Evolutionary conservation across 176 grass and related monocot species (phyloP).

Genomic region (Cenchrus fungigraminus): DNA sequence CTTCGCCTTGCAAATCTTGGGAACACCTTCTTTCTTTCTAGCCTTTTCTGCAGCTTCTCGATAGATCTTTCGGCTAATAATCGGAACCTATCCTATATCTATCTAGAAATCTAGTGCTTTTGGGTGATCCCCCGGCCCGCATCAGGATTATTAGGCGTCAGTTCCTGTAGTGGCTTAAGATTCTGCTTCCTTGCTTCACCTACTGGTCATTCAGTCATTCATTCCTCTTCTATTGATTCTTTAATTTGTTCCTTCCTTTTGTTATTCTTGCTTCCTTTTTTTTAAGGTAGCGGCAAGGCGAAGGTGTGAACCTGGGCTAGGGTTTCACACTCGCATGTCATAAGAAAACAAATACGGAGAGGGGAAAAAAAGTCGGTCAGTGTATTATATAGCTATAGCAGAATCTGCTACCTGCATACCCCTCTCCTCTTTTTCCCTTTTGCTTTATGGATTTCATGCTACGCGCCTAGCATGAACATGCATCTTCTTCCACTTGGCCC

Average conservation of each 20-base stretch:
- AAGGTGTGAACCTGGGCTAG: slow-evolving; percentile 67
- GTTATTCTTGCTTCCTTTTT: slow-evolving; percentile 27
- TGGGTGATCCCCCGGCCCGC: neutral
- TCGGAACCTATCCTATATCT: neutral
- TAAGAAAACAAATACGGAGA: slow-evolving; percentile 21
- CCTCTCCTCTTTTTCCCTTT: slow-evolving; percentile 22
- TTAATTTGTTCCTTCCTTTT: slow-evolving; percentile 6
- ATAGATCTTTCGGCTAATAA: slow-evolving; percentile 33
- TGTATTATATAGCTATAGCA: neutral
- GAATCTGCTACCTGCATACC: slow-evolving; percentile 16
- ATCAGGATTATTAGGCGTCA: slow-evolving; percentile 32
- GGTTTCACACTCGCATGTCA: slow-evolving; percentile 67
- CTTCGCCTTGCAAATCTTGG: slow-evolving; percentile 1
- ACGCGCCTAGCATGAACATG: slow-evolving; percentile 3
- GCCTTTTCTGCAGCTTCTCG: slow-evolving; percentile 5
- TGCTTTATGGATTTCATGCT: slow-evolving; percentile 43
- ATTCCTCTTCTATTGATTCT: slow-evolving; percentile 32
- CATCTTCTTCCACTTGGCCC: slow-evolving; percentile 31
- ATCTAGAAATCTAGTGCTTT: neutral
- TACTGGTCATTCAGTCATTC: slow-evolving; percentile 23
- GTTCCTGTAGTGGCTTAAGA: slow-evolving; percentile 5
- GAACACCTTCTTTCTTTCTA: neutral
- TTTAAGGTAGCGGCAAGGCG: slow-evolving; percentile 29
- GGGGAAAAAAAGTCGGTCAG: neutral
- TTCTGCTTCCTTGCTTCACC: slow-evolving; percentile 38